phyloP scores from a whole-genome alignment of 306 rosid species.

The Leucaena leucocephala region DNA sequence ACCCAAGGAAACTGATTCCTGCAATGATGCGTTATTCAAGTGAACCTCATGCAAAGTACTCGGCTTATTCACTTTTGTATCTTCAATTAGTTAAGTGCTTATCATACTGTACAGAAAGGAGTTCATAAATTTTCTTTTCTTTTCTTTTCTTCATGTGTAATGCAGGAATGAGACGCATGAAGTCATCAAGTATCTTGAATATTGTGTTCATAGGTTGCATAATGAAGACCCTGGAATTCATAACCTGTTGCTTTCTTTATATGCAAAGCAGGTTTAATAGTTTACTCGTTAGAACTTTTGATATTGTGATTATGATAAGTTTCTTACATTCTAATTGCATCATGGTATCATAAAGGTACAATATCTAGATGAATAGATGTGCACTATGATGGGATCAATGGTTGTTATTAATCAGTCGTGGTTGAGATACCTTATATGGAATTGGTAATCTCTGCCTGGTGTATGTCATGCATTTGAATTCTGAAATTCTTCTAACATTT shows the following conservation, averaged over 20 bases:
- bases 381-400: conserved; percentile 18
- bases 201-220: conserved; percentile 87
- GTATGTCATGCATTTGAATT: conserved; percentile 6
- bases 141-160: conserved; percentile 31
- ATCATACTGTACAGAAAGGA: conserved; percentile 21
- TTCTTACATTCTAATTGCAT: conserved; percentile 22
- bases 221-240: conserved; percentile 99
- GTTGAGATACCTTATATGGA: conserved; percentile 7
- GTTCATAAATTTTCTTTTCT: conserved; percentile 10
- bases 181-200: conserved; percentile 94
- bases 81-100: conserved; percentile 32
- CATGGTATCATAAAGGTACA: conserved; percentile 10
- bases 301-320: conserved; percentile 20
- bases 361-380: conserved; percentile 18
- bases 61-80: conserved; percentile 27
- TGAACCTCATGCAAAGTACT: conserved; percentile 98
- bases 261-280: conserved; percentile 87
- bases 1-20: conserved; percentile 96
- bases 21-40: conserved; percentile 99
- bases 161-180: conserved; percentile 98
- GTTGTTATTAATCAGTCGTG: conserved; percentile 19
- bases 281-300: conserved; percentile 35
- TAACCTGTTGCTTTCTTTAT: conserved; percentile 88
- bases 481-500: background rate
- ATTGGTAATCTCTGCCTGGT: conserved; percentile 15